Conservation (phyloP, 1,284 basidiomycete genomes). For the Pascua guehoae region DNA sequence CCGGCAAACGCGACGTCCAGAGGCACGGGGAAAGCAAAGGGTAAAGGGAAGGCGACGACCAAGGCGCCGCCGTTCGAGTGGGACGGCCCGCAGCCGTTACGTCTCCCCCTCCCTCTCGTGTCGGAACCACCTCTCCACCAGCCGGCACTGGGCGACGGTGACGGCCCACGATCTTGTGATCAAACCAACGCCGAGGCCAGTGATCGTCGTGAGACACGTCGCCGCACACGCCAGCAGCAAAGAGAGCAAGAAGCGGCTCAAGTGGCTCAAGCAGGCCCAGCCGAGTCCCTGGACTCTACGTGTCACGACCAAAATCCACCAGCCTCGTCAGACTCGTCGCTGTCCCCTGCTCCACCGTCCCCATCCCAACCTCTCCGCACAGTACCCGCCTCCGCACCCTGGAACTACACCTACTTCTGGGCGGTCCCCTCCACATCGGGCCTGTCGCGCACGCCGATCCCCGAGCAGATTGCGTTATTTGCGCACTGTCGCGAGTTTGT, state of each 20-base stretch:
- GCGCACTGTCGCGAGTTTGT: conserved; percentile 10
- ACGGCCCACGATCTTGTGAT: neutral
- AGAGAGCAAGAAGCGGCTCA: neutral
- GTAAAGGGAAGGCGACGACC: neutral
- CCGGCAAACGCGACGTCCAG: neutral
- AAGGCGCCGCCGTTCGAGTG: conserved; percentile 1
- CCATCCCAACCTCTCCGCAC: conserved; percentile 7
- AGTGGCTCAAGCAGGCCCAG: neutral
- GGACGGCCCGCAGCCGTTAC: neutral
- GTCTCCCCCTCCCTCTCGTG: neutral
- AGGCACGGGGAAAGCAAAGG: neutral
- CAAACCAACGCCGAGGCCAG: too few relatives aligned
- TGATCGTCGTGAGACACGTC: too few relatives aligned
- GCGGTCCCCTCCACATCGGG: conserved; percentile 49
- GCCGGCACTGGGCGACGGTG: neutral
- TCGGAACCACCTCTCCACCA: neutral
- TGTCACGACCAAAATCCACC: neutral
- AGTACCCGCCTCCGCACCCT: neutral
- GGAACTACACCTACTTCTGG: conserved; percentile 43
- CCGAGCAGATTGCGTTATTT: conserved; percentile 10
- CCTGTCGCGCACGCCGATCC: conserved; percentile 38
- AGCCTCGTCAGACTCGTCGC: neutral
- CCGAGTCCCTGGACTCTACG: neutral
- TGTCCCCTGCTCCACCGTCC: neutral
- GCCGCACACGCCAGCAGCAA: neutral